Conservation (phyloP, 345 rosid species). For the Dipteronia dyeriana region DNA sequence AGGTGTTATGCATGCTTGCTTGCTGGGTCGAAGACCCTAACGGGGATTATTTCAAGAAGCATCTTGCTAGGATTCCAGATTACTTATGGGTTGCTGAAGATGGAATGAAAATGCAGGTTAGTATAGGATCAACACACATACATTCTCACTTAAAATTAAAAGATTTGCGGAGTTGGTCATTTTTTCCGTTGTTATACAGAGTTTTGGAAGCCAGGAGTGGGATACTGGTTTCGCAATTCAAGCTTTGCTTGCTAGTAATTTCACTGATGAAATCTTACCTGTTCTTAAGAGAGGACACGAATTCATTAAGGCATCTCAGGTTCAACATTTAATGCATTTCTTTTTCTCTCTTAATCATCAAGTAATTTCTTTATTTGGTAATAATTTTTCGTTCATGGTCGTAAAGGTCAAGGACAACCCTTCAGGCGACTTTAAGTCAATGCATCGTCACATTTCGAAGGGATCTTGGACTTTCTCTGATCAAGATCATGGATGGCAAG, state of each 20-base stretch:
- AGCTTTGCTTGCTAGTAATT: constrained; percentile 62
- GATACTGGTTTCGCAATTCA: constrained; percentile 62
- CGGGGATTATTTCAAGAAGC: constrained; percentile 42
- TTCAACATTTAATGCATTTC: constrained; percentile 13
- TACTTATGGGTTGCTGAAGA: constrained; percentile 58
- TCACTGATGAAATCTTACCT: constrained; percentile 50
- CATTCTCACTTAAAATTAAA: background rate
- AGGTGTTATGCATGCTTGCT: constrained; percentile 46
- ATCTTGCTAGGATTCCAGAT: constrained; percentile 45
- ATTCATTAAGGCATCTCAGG: constrained; percentile 74
- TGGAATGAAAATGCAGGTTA: constrained; percentile 58
- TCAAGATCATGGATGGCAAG: constrained; percentile 61
- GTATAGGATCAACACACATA: background rate
- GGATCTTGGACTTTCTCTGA: constrained; percentile 62
- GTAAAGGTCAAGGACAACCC: constrained; percentile 38
- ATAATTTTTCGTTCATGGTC: background rate
- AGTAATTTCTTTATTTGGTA: background rate
- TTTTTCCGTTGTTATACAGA: constrained; percentile 24
- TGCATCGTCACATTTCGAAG: constrained; percentile 50
- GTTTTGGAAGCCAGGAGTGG: constrained; percentile 55
- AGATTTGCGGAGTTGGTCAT: background rate
- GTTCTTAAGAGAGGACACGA: constrained; percentile 70
- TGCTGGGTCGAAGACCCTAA: constrained; percentile 58
- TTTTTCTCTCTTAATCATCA: too few relatives aligned
- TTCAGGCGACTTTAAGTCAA: constrained; percentile 42